Percentiles rank a stretch among this genome's conserved stretches.
Conservation (phyloP, 495 filamentous ascomycete species). For the Penicillium bovifimosum region DNA sequence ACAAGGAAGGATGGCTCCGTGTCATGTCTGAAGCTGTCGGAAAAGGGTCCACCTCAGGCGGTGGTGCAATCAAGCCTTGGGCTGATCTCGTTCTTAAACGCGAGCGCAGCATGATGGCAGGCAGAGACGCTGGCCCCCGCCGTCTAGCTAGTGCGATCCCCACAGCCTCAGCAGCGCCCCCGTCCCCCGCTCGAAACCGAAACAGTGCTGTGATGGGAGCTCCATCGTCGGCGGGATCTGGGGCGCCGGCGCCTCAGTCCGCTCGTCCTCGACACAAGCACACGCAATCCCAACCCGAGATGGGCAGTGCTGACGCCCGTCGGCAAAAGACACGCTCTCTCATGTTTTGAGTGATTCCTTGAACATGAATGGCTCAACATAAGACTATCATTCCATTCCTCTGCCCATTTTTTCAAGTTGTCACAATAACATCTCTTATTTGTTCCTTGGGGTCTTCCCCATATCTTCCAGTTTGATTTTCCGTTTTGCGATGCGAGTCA, state of each 20-base stretch:
- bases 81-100: slow-evolving; percentile 72
- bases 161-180: slow-evolving; percentile 3
- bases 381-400: slow-evolving; percentile 20
- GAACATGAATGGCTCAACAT: slow-evolving; percentile 5
- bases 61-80: slow-evolving; percentile 56
- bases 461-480: slow-evolving; percentile 6
- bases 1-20: slow-evolving; percentile 93
- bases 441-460: slow-evolving; percentile 4
- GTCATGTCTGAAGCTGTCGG: slow-evolving; percentile 82
- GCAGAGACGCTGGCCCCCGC: slow-evolving; percentile 29
- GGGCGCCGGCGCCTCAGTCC: slow-evolving; percentile 24
- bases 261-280: slow-evolving; percentile 37
- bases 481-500: slow-evolving; percentile 4
- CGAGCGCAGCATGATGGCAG: slow-evolving; percentile 34
- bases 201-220: slow-evolving; percentile 18
- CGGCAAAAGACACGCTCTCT: slow-evolving; percentile 43
- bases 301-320: slow-evolving; percentile 33
- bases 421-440: slow-evolving; percentile 26
- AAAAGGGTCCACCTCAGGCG: slow-evolving; percentile 46
- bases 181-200: slow-evolving; percentile 25
- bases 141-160: slow-evolving; percentile 16
- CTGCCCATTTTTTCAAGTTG: slow-evolving; percentile 27
- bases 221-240: slow-evolving; percentile 27
- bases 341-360: slow-evolving; percentile 29
- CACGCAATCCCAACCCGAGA: slow-evolving; percentile 42